These are phyloP conservation scores for Cyberlindnera euphorbiae DNA, from an alignment of 805 yeast genomes.

Conservation along the genomic window DNA sequence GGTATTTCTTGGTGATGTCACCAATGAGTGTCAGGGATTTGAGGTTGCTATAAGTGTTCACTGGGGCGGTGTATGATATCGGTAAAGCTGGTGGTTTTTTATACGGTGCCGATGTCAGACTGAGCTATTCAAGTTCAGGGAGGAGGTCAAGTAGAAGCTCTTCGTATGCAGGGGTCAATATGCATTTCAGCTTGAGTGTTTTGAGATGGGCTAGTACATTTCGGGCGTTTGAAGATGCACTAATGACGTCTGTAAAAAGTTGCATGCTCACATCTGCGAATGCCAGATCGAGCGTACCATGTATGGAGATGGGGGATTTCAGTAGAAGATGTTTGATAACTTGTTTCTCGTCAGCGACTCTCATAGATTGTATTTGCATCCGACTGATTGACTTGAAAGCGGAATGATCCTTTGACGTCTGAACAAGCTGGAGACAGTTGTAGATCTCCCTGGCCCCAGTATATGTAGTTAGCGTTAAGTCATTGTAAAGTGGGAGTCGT, in stretches of 20 bases:
- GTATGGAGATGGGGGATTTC: slow-evolving; percentile 7
- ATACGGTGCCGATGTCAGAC: slow-evolving; percentile 10
- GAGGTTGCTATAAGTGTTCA: slow-evolving; percentile 6
- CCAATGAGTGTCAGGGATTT: slow-evolving; percentile 16
- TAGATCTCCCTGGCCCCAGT: slow-evolving; percentile 14
- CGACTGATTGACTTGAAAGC: slow-evolving; percentile 5
- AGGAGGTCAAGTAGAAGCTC: slow-evolving; percentile 12
- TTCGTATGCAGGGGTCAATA: slow-evolving; percentile 17
- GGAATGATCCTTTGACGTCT: slow-evolving; percentile 9
- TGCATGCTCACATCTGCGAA: slow-evolving; percentile 16
- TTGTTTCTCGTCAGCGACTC: slow-evolving; percentile 20
- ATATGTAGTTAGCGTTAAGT: slow-evolving; percentile 11
- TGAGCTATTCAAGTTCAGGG: slow-evolving; percentile 17
- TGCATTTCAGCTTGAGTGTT: slow-evolving; percentile 16
- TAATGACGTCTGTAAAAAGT: slow-evolving; percentile 11
- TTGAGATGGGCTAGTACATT: slow-evolving; percentile 4
- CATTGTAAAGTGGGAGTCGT: slow-evolving; percentile 14
- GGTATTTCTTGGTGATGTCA: slow-evolving; percentile 15
- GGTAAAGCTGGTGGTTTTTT: slow-evolving; percentile 9
- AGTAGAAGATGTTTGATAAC: slow-evolving; percentile 10
- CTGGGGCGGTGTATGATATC: slow-evolving; percentile 1
- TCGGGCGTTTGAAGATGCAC: slow-evolving; percentile 3
- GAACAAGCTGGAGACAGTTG: slow-evolving; percentile 14
- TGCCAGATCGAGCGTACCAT: slow-evolving; percentile 11
- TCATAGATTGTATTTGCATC: slow-evolving; percentile 13